Conservation (phyloP, 2,329 filamentous ascomycete genomes). For the Hypoxylon sp. region DNA sequence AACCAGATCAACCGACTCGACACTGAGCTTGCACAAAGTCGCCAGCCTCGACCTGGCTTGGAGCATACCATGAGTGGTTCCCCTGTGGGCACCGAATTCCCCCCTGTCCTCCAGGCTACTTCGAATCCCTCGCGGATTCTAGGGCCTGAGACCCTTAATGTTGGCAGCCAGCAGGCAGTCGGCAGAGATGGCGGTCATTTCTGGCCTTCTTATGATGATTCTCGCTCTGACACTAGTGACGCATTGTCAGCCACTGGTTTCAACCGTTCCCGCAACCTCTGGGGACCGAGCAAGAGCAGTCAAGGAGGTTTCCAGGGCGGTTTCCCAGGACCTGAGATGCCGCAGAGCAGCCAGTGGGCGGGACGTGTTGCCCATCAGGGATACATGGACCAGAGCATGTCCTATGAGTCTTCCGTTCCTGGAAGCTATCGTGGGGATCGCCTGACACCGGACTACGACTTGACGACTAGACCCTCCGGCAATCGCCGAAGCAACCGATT, state of each 20-base stretch:
- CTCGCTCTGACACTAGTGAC: slow-evolving; percentile 71
- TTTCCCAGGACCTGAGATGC: slow-evolving; percentile 55
- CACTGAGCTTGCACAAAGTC: slow-evolving; percentile 77
- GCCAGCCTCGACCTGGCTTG: slow-evolving; percentile 71
- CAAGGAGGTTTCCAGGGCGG: slow-evolving; percentile 47
- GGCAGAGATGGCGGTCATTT: slow-evolving; percentile 59
- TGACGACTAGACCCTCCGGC: slow-evolving; percentile 60
- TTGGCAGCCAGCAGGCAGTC: slow-evolving; percentile 58
- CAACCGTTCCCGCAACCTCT: slow-evolving; percentile 69
- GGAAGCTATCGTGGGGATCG: slow-evolving; percentile 64
- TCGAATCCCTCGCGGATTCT: slow-evolving; percentile 54
- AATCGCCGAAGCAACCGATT: slow-evolving; percentile 64
- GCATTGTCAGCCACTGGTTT: slow-evolving; percentile 66
- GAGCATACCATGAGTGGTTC: slow-evolving; percentile 61
- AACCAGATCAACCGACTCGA: slow-evolving; percentile 80
- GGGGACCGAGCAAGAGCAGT: slow-evolving; percentile 65
- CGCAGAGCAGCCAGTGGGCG: slow-evolving; percentile 64
- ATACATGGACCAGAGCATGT: slow-evolving; percentile 59
- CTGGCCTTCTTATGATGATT: slow-evolving; percentile 70
- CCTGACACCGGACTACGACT: slow-evolving; percentile 65
- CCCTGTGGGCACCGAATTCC: slow-evolving; percentile 50
- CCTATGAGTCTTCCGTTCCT: slow-evolving; percentile 55
- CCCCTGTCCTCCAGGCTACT: slow-evolving; percentile 43
- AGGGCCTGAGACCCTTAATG: slow-evolving; percentile 45
- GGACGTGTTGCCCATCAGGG: slow-evolving; percentile 59